A percentile compares a stretch with the other conserved stretches of the same genome.
These are phyloP conservation scores for Malus hybrid DNA, from an alignment of 331 rosid species.

Conservation along the genomic window DNA sequence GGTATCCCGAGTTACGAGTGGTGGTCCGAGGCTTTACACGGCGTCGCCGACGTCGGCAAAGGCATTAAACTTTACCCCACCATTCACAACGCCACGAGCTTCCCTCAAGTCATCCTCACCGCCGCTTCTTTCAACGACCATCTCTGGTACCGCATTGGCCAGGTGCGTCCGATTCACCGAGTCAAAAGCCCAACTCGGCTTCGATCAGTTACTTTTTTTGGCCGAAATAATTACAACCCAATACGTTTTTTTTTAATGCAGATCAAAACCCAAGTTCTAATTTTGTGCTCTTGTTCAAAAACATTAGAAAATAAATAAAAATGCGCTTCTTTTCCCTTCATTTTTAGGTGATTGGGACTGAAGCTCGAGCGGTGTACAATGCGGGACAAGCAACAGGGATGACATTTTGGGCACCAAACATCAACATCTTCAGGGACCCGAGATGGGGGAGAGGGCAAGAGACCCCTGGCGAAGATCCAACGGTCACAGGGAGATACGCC, in stretches of 20 bases:
- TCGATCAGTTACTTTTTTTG: neutral
- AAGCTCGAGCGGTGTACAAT: constrained; percentile 76
- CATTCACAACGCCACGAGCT: constrained; percentile 56
- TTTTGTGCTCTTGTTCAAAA: neutral
- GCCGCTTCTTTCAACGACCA: constrained; percentile 66
- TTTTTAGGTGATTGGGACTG: constrained; percentile 52
- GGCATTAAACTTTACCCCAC: constrained; percentile 42
- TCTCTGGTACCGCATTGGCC: constrained; percentile 73
- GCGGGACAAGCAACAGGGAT: constrained; percentile 68
- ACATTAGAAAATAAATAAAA: neutral
- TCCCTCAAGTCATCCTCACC: constrained; percentile 92
- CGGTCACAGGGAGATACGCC: constrained; percentile 42
- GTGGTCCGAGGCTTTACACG: constrained; percentile 91
- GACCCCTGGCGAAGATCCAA: constrained; percentile 88
- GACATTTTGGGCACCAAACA: constrained; percentile 97
- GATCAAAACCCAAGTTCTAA: neutral
- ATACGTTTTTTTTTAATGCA: neutral
- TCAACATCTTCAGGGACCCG: constrained; percentile 84
- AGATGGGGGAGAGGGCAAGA: constrained; percentile 99
- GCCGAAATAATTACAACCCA: neutral
- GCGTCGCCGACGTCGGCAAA: constrained; percentile 50
- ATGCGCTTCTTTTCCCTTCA: neutral
- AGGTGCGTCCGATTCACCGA: constrained; percentile 29
- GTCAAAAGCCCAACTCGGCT: neutral
- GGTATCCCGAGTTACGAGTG: constrained; percentile 78